Evolutionary conservation across 495 filamentous ascomycete species (phyloP).

Genomic region (Penicillium atrosanguineum): DNA sequence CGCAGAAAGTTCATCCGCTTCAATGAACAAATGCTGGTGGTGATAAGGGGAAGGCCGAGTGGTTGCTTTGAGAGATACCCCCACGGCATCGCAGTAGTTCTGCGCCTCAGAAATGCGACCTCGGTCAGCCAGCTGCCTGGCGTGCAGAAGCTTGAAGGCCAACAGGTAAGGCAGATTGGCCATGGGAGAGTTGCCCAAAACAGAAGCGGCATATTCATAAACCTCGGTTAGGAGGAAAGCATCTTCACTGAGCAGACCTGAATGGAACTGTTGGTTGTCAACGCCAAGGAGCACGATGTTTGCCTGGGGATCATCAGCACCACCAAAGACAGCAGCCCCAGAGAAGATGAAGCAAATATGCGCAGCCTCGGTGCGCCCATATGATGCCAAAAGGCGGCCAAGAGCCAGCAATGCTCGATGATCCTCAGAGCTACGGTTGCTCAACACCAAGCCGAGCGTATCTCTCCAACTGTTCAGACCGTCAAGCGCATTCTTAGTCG

Average conservation of each 20-base stretch:
- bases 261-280: slow-evolving; percentile 66
- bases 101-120: slow-evolving; percentile 80
- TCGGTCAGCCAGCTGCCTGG: slow-evolving; percentile 75
- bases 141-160: slow-evolving; percentile 85
- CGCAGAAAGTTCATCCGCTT: slow-evolving; percentile 79
- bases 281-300: slow-evolving; percentile 81
- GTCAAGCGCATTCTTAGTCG: slow-evolving; percentile 70
- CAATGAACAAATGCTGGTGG: slow-evolving; percentile 65
- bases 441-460: slow-evolving; percentile 78
- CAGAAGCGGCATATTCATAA: slow-evolving; percentile 80
- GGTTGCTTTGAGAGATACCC: slow-evolving; percentile 71
- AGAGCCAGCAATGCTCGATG: slow-evolving; percentile 71
- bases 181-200: slow-evolving; percentile 55
- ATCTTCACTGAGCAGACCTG: slow-evolving; percentile 75
- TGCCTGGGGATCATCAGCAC: slow-evolving; percentile 76
- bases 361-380: slow-evolving; percentile 85
- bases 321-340: slow-evolving; percentile 64
- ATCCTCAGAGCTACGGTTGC: slow-evolving; percentile 82
- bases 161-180: slow-evolving; percentile 78
- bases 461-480: slow-evolving; percentile 93
- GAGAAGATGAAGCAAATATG: slow-evolving; percentile 81
- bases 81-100: slow-evolving; percentile 86
- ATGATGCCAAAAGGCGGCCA: slow-evolving; percentile 79
- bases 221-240: slow-evolving; percentile 85
- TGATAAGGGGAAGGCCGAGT: slow-evolving; percentile 84